Percentiles rank a stretch among this genome's conserved stretches.
Conservation (phyloP, 2,329 filamentous ascomycete genomes). For the Penicillium sp. region DNA sequence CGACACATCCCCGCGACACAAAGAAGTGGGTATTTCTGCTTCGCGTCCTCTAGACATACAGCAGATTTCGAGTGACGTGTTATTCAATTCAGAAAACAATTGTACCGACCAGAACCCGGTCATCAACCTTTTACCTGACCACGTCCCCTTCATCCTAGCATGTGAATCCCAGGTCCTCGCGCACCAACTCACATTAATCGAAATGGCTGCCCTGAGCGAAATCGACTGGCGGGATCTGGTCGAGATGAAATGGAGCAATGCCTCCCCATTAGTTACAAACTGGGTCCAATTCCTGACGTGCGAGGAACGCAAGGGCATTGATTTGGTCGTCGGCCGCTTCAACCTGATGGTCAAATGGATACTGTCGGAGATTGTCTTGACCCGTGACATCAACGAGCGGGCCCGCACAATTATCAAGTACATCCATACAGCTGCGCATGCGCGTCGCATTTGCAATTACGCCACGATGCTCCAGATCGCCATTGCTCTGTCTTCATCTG, state of each 20-base stretch:
- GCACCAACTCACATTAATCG: slow-evolving; percentile 63
- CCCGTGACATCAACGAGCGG: slow-evolving; percentile 55
- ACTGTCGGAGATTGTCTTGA: slow-evolving; percentile 61
- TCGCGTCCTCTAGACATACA: slow-evolving; percentile 23
- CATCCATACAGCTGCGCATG: slow-evolving; percentile 61
- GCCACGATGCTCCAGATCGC: slow-evolving; percentile 65
- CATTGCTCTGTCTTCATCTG: slow-evolving; percentile 59
- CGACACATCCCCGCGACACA: slow-evolving; percentile 40
- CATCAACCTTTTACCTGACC: slow-evolving; percentile 31
- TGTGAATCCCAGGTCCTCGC: slow-evolving; percentile 60
- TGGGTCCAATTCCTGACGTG: slow-evolving; percentile 62
- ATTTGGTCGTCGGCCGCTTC: slow-evolving; percentile 64
- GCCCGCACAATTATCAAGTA: slow-evolving; percentile 61
- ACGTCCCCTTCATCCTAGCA: slow-evolving; percentile 62
- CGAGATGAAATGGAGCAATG: slow-evolving; percentile 60
- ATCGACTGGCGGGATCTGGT: slow-evolving; percentile 66
- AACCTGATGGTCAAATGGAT: slow-evolving; percentile 67
- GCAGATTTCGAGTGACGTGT: slow-evolving; percentile 32
- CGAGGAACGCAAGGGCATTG: slow-evolving; percentile 56
- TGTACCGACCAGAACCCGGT: slow-evolving; percentile 11
- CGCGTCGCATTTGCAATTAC: slow-evolving; percentile 60
- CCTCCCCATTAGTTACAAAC: slow-evolving; percentile 50
- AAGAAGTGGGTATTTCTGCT: slow-evolving; percentile 12
- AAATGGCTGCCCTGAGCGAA: slow-evolving; percentile 63
- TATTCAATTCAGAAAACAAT: slow-evolving; percentile 32